Evolutionary conservation across 768 basidiomycete species (phyloP), one percentile per base, ranked within the genome.

Genomic region (button mushroom (Agaricus bisporus)): DNA sequence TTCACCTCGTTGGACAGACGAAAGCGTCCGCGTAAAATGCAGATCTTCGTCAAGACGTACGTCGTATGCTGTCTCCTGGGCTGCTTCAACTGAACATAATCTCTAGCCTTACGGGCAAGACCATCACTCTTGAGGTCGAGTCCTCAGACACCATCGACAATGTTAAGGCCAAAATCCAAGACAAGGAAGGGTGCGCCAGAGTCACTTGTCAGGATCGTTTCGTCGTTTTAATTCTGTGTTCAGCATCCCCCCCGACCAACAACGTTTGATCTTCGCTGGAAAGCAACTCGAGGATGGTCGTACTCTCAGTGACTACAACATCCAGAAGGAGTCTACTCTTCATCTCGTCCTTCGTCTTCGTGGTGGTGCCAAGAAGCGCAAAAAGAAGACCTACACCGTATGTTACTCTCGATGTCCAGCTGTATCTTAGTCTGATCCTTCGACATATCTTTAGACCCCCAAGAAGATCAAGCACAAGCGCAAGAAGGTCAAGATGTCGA

Each of bases 381-480:
- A 98, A 86, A 99, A 98, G 83, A 98, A 98, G 83, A 94, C 92
- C 51, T 98, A 98, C 88, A 94, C 86, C 78, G 90, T 92, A 46
- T 47, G 86, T 76, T 2, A 25, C n/a, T 44, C 10, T 18, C 32
- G 12, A 41, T 42, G 12, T 17, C 17, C 25, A 9, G 26, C 37
- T 20, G 18, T 25, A 11, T 22, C 48, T 25, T 38, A 12, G 12
- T 12, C n/a, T 8, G 2, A 53, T 52, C 14, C 60, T 44, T 26
- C 18, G 48, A 18, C 50, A 15, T 29, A 56, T 37, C 41, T 18
- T 18, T 26, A 90, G 88, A 95, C 93, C 66, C 94, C 93, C 73
- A 97, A 95, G 83, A 98, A 98, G 83, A 85, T 97, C 83, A 98
- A 97, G 87, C 95, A 95, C 81, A 97, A 97, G 85, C 87, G 89